Evolutionary conservation across 1,139 yeast species (phyloP), one percentile per base, ranked within the genome.

Genomic region (Sugiyamaella pinicola): DNA sequence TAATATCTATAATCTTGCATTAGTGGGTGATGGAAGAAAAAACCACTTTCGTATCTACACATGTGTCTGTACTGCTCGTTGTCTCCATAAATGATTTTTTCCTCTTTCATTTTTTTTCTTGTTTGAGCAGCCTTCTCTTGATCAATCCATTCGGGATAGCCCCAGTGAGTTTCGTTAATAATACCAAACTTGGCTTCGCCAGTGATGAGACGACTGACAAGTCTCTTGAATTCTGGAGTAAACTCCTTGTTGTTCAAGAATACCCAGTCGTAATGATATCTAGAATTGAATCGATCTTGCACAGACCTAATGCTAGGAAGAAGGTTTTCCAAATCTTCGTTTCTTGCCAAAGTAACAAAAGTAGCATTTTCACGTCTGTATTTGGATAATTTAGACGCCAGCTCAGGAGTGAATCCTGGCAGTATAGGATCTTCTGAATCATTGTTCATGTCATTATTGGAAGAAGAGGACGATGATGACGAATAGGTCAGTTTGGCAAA

Each of bases 251-350:
- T 85, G 69, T 85, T 85, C 55, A 86, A 73, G 65, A 87, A 87
- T 10, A 86, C 86, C 95, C 95, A 87, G 67, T 86, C 93, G 67
- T 87, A 87, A 63, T 83, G 75, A 71, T 70, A 86, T 55, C 80
- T 75, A 39, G 73, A 66, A 72, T 87, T 87, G 74, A 86, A 87
- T 45, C 90, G 74, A 65, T 84, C 88, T 69, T 87, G 93, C 52
- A 85, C 76, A 13, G 78, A 72, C 51, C 76, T 74, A 43, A 87
- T 79, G 2, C 91, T 77, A 45, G 73, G 74, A 13, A 84, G 63
- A 56, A 87, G 72, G n/a, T 76, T 77, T 58, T 74, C 75, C 18
- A 87, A 65, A 59, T 88, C 96, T 12, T 72, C 66, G 66, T 87
- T 86, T 55, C 91, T 74, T 35, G 86, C 90, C 54, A 89, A 70